phyloP scores from a whole-genome alignment of 345 rosid genomes.

The Populus euphratica region DNA sequence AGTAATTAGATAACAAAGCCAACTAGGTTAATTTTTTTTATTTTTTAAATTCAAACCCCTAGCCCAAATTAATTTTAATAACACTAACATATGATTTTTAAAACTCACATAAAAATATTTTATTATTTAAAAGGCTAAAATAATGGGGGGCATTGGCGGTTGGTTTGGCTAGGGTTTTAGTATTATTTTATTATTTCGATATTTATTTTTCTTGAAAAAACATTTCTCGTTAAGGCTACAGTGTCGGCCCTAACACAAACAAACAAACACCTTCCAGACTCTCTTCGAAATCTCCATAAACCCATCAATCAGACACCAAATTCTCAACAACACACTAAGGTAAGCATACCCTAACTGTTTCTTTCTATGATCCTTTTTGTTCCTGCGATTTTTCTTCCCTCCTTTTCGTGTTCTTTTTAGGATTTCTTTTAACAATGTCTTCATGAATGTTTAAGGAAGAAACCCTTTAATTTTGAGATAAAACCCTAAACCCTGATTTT shows the following conservation, averaged over 20 bases:
- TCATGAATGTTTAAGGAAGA: not conserved
- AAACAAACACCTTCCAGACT: not conserved
- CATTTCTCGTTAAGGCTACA: not conserved
- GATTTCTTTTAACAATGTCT: not conserved
- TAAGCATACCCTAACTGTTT: not conserved
- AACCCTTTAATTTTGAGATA: not conserved
- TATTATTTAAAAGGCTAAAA: too few relatives aligned
- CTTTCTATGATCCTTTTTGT: not conserved
- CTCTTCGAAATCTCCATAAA: not conserved
- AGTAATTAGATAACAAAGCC: too few relatives aligned
- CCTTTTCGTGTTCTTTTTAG: not conserved
- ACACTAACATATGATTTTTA: too few relatives aligned
- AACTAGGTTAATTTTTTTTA: too few relatives aligned
- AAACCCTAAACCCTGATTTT: not conserved
- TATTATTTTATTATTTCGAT: not conserved
- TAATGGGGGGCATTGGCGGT: not conserved
- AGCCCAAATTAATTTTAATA: too few relatives aligned
- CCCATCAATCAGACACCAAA: not conserved
- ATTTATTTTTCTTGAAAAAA: not conserved
- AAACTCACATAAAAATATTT: not conserved
- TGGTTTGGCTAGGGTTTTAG: not conserved
- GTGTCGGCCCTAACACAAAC: not conserved
- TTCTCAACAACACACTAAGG: not conserved
- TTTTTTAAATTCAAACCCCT: too few relatives aligned
- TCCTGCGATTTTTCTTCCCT: not conserved